These are phyloP conservation scores for Pichia rugopelliculosa DNA, from an alignment of 805 yeast species.

Conservation along the genomic window DNA sequence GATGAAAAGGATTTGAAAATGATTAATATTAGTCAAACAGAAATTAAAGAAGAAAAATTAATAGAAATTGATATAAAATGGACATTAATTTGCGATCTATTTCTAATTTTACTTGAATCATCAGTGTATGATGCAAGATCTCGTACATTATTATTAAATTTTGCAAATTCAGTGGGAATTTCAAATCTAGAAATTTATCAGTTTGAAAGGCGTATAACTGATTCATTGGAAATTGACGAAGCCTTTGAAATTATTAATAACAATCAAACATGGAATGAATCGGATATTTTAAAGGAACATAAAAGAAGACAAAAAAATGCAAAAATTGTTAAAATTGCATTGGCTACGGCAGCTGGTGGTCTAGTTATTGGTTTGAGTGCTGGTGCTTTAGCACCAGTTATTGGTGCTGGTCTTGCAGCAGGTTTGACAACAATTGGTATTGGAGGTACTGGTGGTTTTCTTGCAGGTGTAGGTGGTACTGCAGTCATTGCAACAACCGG, in stretches of 20 bases:
- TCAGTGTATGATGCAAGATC: conserved; percentile 88
- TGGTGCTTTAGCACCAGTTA: conserved; percentile 93
- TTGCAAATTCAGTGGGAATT: conserved; percentile 57
- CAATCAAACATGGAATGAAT: conserved; percentile 63
- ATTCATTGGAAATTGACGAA: conserved; percentile 77
- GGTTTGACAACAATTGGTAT: conserved; percentile 94
- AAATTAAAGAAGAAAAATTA: conserved; percentile 19
- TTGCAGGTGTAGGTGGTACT: conserved; percentile 96
- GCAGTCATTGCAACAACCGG: conserved; percentile 90
- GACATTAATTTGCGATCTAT: conserved; percentile 90
- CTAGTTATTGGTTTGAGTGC: conserved; percentile 91
- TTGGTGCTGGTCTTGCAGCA: conserved; percentile 97
- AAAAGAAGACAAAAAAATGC: conserved; percentile 57
- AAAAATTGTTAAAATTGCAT: conserved; percentile 79
- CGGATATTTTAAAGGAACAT: conserved; percentile 59
- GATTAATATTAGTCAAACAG: conserved; percentile 22
- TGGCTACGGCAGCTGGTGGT: conserved; percentile 96
- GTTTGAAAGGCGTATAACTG: conserved; percentile 86
- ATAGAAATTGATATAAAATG: conserved; percentile 75
- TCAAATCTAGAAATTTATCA: conserved; percentile 66
- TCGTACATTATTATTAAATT: conserved; percentile 62
- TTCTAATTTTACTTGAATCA: conserved; percentile 70
- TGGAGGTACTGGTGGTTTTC: conserved; percentile 83
- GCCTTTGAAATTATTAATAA: conserved; percentile 25
- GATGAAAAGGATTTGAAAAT: conserved; percentile 12